phyloP scores from a whole-genome alignment of 441 rosid species.

The Syzygium syzygioides region DNA sequence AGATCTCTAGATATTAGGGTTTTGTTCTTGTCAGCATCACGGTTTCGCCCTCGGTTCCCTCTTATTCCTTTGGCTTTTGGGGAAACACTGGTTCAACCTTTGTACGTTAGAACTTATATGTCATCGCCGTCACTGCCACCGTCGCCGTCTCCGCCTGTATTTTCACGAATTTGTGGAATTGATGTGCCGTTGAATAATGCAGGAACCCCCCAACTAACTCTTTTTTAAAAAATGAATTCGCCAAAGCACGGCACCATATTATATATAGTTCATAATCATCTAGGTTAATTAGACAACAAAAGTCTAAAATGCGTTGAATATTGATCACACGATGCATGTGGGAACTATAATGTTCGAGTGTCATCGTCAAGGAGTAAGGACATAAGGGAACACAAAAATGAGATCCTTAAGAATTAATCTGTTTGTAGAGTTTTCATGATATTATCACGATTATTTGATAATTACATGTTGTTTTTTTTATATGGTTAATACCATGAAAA shows the following conservation, averaged over 20 bases:
- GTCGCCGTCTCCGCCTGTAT: neutral
- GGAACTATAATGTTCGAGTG: neutral
- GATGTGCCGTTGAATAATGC: neutral
- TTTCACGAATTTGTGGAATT: neutral
- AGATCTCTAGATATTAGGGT: neutral
- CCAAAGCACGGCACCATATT: neutral
- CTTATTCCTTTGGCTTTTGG: neutral
- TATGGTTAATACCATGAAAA: too few relatives aligned
- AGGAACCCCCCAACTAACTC: neutral
- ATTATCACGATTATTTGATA: neutral
- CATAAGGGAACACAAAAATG: neutral
- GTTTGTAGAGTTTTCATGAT: neutral
- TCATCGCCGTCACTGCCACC: neutral
- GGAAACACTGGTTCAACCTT: neutral
- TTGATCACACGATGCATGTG: neutral
- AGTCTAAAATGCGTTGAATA: neutral
- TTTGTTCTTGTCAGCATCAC: neutral
- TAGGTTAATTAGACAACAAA: neutral
- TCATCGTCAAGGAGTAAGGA: neutral
- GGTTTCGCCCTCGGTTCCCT: neutral
- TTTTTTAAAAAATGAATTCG: neutral
- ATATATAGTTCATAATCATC: neutral
- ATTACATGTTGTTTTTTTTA: neutral
- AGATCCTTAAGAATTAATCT: neutral
- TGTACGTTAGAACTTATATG: neutral